These are phyloP conservation scores for Macaranga tanarius DNA, from an alignment of 441 rosid genomes.

Conservation along the genomic window DNA sequence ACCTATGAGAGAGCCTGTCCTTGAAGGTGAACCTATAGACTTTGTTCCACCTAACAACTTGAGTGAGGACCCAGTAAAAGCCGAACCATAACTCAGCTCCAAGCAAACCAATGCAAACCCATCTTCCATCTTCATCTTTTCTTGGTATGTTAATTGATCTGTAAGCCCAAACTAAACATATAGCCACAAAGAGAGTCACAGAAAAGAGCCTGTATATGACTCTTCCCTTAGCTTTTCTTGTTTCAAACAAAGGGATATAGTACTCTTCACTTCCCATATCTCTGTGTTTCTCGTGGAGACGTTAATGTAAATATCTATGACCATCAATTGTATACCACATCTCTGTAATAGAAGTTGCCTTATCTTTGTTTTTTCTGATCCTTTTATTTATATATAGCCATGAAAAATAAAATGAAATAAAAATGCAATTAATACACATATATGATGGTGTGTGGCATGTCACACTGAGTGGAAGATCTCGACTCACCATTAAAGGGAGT, in stretches of 20 bases:
- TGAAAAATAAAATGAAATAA: too few species aligned
- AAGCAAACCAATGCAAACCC: constrained; percentile 47
- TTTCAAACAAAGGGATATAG: constrained; percentile 39
- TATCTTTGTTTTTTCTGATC: too few species aligned
- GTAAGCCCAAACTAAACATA: constrained; percentile 35
- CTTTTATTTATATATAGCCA: too few species aligned
- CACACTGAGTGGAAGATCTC: too few species aligned
- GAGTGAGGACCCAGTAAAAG: constrained; percentile 47
- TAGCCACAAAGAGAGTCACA: constrained; percentile 31
- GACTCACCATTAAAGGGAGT: too few species aligned
- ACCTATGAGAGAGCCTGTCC: constrained; percentile 50
- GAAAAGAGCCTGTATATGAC: constrained; percentile 32
- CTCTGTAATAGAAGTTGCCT: too few species aligned
- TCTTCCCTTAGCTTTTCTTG: constrained; percentile 25
- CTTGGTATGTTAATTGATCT: constrained; percentile 34
- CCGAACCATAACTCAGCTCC: constrained; percentile 52
- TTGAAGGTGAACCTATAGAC: constrained; percentile 41
- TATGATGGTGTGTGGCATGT: too few species aligned
- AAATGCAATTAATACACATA: too few species aligned
- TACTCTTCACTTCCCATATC: neutral
- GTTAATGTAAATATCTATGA: too few species aligned
- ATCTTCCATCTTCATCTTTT: constrained; percentile 32
- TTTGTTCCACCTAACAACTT: constrained; percentile 41
- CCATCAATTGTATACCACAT: too few species aligned
- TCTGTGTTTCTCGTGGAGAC: neutral